Evolutionary conservation across 345 rosid species (phyloP), one percentile per base, ranked within the genome.

Genomic region (Salix brachista): DNA sequence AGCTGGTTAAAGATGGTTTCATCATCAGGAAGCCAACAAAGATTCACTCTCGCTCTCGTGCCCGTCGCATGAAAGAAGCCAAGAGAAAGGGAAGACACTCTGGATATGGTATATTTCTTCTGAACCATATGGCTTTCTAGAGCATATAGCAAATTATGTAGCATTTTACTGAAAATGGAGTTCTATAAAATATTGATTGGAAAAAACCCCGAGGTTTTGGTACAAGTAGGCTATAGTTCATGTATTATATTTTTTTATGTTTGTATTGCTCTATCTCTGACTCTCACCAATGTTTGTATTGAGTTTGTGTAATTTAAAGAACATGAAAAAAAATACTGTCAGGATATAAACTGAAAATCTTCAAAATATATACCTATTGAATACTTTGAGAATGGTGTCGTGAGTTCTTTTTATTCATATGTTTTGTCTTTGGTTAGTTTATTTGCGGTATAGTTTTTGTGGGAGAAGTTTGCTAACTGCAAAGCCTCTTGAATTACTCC

Each of bases 1-100:
- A 93, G 90, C 85, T 92, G 76, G 97, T 94, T 72, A 94, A 91
- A 84, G 97, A 94, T 88, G 98, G 98, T 26, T 94, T 93, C 81
- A 89, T 95, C 82, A 95, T 95, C 83, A 91, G 92, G 89, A 95
- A 93, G 82, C 99, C 98, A 77, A 93, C 99, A 1, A 93, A 95
- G 92, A 95, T 95, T 67, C 99, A 95, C 83, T 95, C 99, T 26
- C 94, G 97, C 0, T 86, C 99, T 3, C 92, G 98, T 73, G 99
- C 99, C 1, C 89, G 99, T 1, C 89, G 90, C 0, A 83, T 91
- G 93, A 93, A 89, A 79, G 91, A 87, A 68, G 99, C 99, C 37
- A 95, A 93, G 84, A 89, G 90, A 65, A 95, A 95, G 87, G 99
- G 99, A 0, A 94, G 99, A 28, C 99, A 95, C 85, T 87, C 99